phyloP scores from a whole-genome alignment of 139 green algal species.

The Pedinophyceae sp. region DNA sequence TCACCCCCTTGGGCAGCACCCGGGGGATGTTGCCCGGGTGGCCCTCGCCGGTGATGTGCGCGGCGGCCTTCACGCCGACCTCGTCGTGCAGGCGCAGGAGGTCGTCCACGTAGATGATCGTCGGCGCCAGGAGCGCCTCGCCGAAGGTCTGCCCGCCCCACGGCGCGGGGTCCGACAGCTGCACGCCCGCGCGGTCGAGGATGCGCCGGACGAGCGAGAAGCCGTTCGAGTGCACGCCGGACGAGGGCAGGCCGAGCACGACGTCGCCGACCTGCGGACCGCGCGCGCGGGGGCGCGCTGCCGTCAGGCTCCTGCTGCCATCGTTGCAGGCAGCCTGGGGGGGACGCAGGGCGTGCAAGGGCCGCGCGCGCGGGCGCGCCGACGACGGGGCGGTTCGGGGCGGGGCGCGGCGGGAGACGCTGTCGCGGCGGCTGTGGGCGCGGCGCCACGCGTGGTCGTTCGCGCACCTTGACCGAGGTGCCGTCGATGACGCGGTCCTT shows the following conservation, averaged over 20 bases:
- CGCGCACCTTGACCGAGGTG: conserved; percentile 44
- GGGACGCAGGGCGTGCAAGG: too few species aligned
- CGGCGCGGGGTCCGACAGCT: conserved; percentile 36
- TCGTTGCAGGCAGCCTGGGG: too few species aligned
- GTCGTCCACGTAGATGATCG: conserved; percentile 38
- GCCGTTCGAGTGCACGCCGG: conserved; percentile 89
- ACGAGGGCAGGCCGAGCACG: conserved; percentile 64
- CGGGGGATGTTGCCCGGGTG: conserved; percentile 94
- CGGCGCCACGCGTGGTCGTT: too few species aligned
- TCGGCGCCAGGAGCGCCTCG: conserved; percentile 45
- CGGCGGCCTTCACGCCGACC: conserved; percentile 43
- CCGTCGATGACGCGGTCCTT: conserved; percentile 83
- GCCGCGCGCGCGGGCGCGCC: too few species aligned
- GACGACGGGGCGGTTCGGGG: too few species aligned
- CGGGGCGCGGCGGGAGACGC: too few species aligned
- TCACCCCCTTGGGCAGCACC: conserved; percentile 73
- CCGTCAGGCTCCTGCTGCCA: too few species aligned
- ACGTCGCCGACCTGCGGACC: conserved; percentile 72
- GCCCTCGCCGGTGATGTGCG: conserved; percentile 97
- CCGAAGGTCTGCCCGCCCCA: conserved; percentile 44
- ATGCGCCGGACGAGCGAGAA: conserved; percentile 68
- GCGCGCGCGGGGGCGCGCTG: too few species aligned
- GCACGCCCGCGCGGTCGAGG: conserved; percentile 37
- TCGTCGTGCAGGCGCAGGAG: conserved; percentile 8
- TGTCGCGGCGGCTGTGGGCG: too few species aligned